Conservation (phyloP, 768 basidiomycete genomes). For the Lactifluus hygrophoroides region DNA sequence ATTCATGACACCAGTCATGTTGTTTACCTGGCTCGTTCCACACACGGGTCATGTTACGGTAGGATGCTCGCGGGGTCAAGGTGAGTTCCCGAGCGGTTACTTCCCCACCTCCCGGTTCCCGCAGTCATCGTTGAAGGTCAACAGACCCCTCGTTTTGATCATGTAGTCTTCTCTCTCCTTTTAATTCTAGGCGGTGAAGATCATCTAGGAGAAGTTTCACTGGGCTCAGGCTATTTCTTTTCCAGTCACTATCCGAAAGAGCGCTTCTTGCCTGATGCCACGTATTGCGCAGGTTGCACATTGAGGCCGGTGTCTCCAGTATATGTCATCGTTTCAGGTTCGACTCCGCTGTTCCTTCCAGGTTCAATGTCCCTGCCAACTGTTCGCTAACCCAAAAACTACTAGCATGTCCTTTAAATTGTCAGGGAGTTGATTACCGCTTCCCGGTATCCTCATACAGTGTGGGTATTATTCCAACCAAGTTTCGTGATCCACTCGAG, state of each 20-base stretch:
- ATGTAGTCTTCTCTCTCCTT: neutral
- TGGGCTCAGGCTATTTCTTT: too few relatives aligned
- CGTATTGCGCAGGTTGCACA: neutral
- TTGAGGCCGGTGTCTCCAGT: neutral
- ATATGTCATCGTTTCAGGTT: neutral
- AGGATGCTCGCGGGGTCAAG: neutral
- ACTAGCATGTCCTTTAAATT: neutral
- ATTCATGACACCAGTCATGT: too few relatives aligned
- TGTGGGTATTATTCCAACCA: neutral
- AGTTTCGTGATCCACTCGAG: neutral
- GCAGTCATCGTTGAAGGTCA: too few relatives aligned
- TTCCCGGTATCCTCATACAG: neutral
- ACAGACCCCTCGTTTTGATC: neutral
- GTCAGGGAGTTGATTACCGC: neutral
- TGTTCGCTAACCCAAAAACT: too few relatives aligned
- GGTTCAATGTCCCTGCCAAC: neutral
- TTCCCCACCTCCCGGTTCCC: neutral
- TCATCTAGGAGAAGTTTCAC: neutral
- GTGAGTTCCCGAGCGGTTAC: neutral
- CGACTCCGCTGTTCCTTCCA: neutral
- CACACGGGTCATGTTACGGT: too few relatives aligned
- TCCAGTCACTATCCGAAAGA: too few relatives aligned
- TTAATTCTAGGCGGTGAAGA: neutral
- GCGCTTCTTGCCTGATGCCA: neutral
- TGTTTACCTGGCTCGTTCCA: too few relatives aligned